Base-by-base conservation (phyloP, 805 yeast species). In the Blastobotrys chiropterorum region DNA sequence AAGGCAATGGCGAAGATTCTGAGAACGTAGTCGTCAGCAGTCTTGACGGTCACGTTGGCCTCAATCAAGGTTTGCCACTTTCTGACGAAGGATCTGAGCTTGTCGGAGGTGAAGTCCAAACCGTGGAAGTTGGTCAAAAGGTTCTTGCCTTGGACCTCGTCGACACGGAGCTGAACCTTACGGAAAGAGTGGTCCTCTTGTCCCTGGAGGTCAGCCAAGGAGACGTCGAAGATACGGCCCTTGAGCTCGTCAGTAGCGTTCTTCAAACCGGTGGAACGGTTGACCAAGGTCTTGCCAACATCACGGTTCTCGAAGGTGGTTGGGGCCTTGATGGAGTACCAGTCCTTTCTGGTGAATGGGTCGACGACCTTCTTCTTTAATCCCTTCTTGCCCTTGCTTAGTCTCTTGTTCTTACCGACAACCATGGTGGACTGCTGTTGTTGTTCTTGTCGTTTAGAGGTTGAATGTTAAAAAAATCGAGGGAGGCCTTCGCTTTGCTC, bases 71-170 rank as follows among this genome's bases (percentile, higher is more conserved):
- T 83, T 82, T 90, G 98, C 97, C 97, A 92, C 79, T 92, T 90
- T 85, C 97, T 89, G 62, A 90, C 97, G 75, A 92, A 82, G 55
- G 97, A 90, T 81, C 95, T 88, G 73, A 92, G 81, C 82, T 92
- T 92, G 81, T 90, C 97, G 63, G 95, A 81, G 71, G 98, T 90
- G 85, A 92, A 90, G 81, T 90, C 95, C 77, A 92, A 77, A 71
- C 98, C 98, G 83, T 90, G 97, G 95, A 90, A 92, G 95, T 92
- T 92, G 82, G 98, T 90, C 75, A 90, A 82, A 72, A 90, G 82
- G 85, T 90, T 90, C 81, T 89, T 88, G 80, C 97, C 98, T 81
- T 92, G 97, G 67, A 90, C 96, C 80, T 92, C 98, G 71, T 90
- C 98, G 68, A 92, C 96, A 81, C 97, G 90, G 78, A 92, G 87